These are phyloP conservation scores for Kandelia obovata DNA, from an alignment of 345 rosid genomes.

Conservation along the genomic window DNA sequence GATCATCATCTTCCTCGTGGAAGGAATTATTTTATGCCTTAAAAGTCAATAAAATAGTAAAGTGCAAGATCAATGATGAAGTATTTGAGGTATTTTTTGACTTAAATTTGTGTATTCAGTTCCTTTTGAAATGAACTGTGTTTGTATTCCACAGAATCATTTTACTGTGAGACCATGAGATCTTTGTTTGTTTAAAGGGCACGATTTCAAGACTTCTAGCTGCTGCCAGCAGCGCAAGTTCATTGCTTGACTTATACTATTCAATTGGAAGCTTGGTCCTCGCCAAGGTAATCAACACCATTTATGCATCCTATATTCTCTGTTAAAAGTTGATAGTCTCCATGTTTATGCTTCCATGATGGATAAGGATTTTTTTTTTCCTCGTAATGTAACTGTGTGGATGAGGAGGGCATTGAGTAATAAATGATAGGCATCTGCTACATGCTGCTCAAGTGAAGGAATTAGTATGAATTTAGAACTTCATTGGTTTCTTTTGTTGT, in stretches of 20 bases:
- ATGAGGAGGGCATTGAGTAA: not conserved
- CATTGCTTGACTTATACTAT: constrained; percentile 71
- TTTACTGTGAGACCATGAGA: not conserved
- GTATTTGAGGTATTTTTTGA: constrained; percentile 50
- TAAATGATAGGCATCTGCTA: not conserved
- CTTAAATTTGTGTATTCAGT: not conserved
- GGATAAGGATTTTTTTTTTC: not conserved
- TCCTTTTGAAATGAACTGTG: not conserved
- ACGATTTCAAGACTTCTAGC: constrained; percentile 60
- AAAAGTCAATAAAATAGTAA: constrained; percentile 57
- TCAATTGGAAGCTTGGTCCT: constrained; percentile 67
- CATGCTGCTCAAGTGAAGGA: not conserved
- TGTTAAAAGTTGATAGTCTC: not conserved
- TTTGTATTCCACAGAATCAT: not conserved
- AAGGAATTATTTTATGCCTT: constrained; percentile 71
- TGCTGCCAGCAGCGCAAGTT: constrained; percentile 54
- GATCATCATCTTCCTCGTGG: constrained; percentile 50
- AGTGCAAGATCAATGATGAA: constrained; percentile 47
- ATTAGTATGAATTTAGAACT: not conserved
- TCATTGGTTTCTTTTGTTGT: constrained; percentile 6
- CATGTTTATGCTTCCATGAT: not conserved
- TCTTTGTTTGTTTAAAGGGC: constrained; percentile 38
- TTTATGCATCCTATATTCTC: not conserved
- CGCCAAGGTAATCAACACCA: constrained; percentile 57
- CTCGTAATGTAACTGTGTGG: not conserved